Percentiles rank a stretch among this genome's conserved stretches.
phyloP scores from a whole-genome alignment of 305 asterid species.

The Fraxinus nigra region DNA sequence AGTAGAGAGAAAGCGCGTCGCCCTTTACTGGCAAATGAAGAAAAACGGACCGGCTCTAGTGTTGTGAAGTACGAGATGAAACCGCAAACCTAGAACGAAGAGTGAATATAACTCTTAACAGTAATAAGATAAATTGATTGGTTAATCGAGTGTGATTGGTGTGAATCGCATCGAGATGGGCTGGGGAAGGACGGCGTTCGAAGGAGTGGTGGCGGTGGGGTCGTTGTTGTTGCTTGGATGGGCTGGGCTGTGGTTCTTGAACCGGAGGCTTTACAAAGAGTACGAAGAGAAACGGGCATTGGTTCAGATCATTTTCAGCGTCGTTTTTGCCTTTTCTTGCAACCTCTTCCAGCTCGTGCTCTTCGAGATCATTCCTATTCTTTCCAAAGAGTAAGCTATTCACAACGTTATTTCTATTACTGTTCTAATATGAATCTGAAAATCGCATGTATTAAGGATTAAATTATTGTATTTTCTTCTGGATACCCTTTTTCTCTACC shows the following conservation, averaged over 20 bases:
- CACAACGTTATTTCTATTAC: background rate
- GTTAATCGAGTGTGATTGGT: slow-evolving; percentile 6
- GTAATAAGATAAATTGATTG: background rate
- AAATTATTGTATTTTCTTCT: slow-evolving; percentile 6
- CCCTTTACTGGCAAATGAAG: background rate
- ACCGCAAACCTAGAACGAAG: background rate
- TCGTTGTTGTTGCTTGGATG: slow-evolving; percentile 80
- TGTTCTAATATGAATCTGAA: background rate
- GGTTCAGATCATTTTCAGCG: slow-evolving; percentile 97
- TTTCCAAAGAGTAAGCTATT: slow-evolving; percentile 69
- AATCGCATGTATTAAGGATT: background rate
- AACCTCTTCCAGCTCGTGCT: slow-evolving; percentile 94
- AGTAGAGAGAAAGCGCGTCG: background rate
- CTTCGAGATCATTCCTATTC: slow-evolving; percentile 85
- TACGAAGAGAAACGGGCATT: slow-evolving; percentile 91
- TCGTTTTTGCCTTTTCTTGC: slow-evolving; percentile 92
- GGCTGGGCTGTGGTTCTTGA: slow-evolving; percentile 94
- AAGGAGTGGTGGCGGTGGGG: slow-evolving; percentile 74
- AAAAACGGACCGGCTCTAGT: background rate
- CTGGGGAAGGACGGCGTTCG: slow-evolving; percentile 69
- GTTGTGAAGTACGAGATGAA: background rate
- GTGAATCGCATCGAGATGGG: slow-evolving; percentile 46
- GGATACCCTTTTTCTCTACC: background rate
- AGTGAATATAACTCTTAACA: background rate
- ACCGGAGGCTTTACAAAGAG: slow-evolving; percentile 88